Evolutionary conservation across 1,139 yeast species (phyloP).

Genomic region (Blastobotrys aristatus): DNA sequence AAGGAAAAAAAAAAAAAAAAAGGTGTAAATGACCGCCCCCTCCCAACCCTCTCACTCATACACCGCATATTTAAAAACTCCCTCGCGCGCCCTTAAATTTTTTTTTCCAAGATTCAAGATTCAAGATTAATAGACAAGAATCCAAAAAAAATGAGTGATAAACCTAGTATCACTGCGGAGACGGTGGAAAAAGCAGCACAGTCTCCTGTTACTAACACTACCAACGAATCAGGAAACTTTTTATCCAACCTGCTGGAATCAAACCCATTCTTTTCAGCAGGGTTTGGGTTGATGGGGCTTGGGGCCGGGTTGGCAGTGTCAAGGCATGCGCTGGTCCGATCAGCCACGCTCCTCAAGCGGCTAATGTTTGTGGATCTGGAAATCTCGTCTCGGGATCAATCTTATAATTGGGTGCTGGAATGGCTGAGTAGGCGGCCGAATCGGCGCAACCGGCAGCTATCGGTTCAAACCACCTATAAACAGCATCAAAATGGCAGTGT

Average conservation of each 20-base stretch:
- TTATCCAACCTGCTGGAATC: slow-evolving; percentile 28
- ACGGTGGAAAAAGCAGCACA: background rate
- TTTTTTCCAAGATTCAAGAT: too few relatives aligned
- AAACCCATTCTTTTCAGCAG: slow-evolving; percentile 92
- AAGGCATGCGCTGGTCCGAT: slow-evolving; percentile 60
- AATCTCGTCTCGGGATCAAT: slow-evolving; percentile 88
- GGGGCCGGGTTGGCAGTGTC: slow-evolving; percentile 84
- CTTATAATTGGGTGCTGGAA: slow-evolving; percentile 89
- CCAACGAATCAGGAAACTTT: background rate
- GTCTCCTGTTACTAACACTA: background rate
- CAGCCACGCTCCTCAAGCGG: slow-evolving; percentile 66
- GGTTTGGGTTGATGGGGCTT: slow-evolving; percentile 91
- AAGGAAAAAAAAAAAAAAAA: too few relatives aligned
- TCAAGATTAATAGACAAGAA: too few relatives aligned
- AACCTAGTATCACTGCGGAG: background rate
- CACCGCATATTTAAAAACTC: too few relatives aligned
- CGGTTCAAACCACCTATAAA: slow-evolving; percentile 80
- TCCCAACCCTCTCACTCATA: too few relatives aligned
- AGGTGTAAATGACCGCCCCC: too few relatives aligned
- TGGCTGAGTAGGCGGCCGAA: slow-evolving; percentile 85
- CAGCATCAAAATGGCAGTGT: slow-evolving; percentile 95
- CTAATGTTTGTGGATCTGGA: slow-evolving; percentile 88
- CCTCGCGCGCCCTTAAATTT: too few relatives aligned
- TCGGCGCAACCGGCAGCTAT: slow-evolving; percentile 72
- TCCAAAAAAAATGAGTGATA: too few relatives aligned